These are phyloP conservation scores for Diddensiella transvaalensis DNA, from an alignment of 805 yeast genomes.

Conservation along the genomic window DNA sequence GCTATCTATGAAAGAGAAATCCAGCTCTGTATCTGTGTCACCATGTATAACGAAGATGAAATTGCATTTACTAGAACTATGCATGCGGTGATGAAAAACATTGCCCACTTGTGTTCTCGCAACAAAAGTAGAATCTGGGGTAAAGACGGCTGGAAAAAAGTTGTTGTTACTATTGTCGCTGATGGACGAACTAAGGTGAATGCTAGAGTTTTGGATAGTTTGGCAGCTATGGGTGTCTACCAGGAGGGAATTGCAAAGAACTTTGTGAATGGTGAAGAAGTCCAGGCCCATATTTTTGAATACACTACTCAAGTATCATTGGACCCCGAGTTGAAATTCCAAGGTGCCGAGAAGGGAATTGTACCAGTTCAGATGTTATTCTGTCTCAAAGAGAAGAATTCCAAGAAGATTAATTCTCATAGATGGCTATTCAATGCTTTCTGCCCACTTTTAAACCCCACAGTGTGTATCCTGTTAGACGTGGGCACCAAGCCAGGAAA, in stretches of 20 bases:
- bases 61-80: slow-evolving; percentile 84
- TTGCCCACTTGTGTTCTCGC: slow-evolving; percentile 82
- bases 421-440: slow-evolving; percentile 96
- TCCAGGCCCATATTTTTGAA: slow-evolving; percentile 91
- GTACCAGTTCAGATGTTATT: slow-evolving; percentile 94
- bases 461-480: slow-evolving; percentile 82
- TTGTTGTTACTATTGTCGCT: slow-evolving; percentile 84
- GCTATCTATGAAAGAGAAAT: slow-evolving; percentile 86
- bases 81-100: slow-evolving; percentile 90
- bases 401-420: slow-evolving; percentile 93
- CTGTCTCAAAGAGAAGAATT: slow-evolving; percentile 87
- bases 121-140: slow-evolving; percentile 90
- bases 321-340: slow-evolving; percentile 83
- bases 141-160: slow-evolving; percentile 92
- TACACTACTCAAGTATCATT: slow-evolving; percentile 93
- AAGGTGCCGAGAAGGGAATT: slow-evolving; percentile 83
- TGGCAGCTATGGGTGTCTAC: slow-evolving; percentile 93
- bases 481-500: slow-evolving; percentile 97
- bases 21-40: slow-evolving; percentile 85
- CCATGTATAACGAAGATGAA: slow-evolving; percentile 98
- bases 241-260: slow-evolving; percentile 98
- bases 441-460: slow-evolving; percentile 89
- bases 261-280: slow-evolving; percentile 85
- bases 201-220: slow-evolving; percentile 77
- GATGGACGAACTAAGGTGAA: slow-evolving; percentile 92